These are phyloP conservation scores for Solanum hybrid DNA, from an alignment of 305 asterid genomes.

Conservation along the genomic window DNA sequence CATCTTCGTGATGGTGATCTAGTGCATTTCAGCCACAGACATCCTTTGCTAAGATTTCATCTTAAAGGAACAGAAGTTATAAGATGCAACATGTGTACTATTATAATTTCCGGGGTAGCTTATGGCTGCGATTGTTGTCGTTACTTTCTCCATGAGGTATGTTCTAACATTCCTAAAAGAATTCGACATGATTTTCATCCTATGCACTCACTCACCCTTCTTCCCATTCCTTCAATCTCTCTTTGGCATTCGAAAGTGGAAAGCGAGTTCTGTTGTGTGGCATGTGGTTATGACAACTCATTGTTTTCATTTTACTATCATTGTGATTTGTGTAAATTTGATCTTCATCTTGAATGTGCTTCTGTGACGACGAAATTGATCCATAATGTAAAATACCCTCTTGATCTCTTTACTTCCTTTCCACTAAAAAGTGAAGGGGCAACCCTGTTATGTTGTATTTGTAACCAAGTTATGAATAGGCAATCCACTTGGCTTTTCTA, in stretches of 20 bases:
- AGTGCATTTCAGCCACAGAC: background rate
- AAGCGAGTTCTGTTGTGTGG: background rate
- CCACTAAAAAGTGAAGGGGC: background rate
- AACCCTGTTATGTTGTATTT: background rate
- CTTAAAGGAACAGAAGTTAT: background rate
- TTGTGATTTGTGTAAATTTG: background rate
- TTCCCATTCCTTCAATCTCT: background rate
- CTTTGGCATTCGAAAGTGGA: background rate
- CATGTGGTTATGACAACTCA: background rate
- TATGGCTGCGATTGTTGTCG: background rate
- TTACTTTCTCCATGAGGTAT: slow-evolving; percentile 1
- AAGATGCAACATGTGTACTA: background rate
- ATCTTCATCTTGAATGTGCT: slow-evolving; percentile 5
- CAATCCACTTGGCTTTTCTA: background rate
- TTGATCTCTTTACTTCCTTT: background rate
- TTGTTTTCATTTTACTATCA: background rate
- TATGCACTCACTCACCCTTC: background rate
- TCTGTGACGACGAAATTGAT: background rate
- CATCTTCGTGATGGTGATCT: too few relatives aligned
- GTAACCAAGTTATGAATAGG: background rate
- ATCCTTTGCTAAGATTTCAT: background rate
- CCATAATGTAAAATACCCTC: too few relatives aligned
- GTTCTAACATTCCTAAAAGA: background rate
- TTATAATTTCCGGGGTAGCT: background rate
- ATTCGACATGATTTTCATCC: background rate